Evolutionary conservation across 116 monocot species (phyloP), one percentile per base, ranked within the genome.

Genomic region (Dioscorea cayenensis): DNA sequence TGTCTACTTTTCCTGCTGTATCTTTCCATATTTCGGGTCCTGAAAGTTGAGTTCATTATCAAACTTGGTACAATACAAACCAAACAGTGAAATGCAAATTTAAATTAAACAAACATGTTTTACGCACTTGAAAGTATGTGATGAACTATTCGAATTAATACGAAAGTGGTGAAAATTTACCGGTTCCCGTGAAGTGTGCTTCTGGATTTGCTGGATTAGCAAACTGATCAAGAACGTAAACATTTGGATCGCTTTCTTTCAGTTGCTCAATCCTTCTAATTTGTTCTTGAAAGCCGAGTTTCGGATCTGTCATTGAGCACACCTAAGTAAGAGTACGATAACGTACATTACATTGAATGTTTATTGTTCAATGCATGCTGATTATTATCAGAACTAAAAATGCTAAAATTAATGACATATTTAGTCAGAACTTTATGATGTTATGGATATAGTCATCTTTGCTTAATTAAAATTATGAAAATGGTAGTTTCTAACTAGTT

Each of bases 21-120:
- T 97, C 93, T 49, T 86, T 88, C 97, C 97, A 93, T 73, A 97
- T 93, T 76, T 97, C 97, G 4, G 97, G 97, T 9, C 97, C 97
- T 97, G 71, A 55, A 66, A 71, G 43, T 36, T 19, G 25, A 19
- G 67, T 36, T 27, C 17, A 28, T 43, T 9, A 38, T 38, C 25
- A 25, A 25, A 25, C 0, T 25, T 25, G 25, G 25, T 25, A 25
- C 25, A 25, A 25, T 25, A 25, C 25, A 25, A 25, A 25, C 25
- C 25, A 25, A 25, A 25, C 25, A 25, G 25, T 38, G 38, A 38
- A 38, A 38, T 6, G 7, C 38, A 38, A 38, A 1, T 25, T 25
- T 38, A 6, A 38, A 38, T 38, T 6, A 38, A 38, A 38, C 38
- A 38, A 38, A 38, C 38, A 38, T 6, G 38, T 38, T 9, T 38